Base-by-base conservation (phyloP, 2,329 filamentous ascomycete species). In the Pestalotiopsis sp. region DNA sequence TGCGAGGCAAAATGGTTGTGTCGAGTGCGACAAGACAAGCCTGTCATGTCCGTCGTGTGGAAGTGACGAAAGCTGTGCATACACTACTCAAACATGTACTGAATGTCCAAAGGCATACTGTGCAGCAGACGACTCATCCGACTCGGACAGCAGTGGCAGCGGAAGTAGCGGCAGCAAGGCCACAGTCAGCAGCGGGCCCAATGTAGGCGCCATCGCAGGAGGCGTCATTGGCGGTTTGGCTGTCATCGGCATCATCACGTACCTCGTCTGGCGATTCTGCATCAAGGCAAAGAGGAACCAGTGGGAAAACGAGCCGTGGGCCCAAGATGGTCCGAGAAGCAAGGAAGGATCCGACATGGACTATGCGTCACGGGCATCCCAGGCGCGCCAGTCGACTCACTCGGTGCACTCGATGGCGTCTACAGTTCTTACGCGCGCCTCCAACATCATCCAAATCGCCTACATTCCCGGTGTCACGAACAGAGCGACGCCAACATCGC, bases 391-490 rank as follows among this genome's bases (percentile, higher is more conserved):
- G 67, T 96, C 95, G 12, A 93, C 93, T 59, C 90, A 96, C 78
- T 93, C 93, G n/a, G 91, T 95, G 67, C 89, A 92, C 76, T 98
- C 95, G 13, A 94, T 99, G 78, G 96, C 96, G 17, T 98, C 95
- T 11, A 98, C 95, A 31, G 94, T 98, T 69, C 88, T 98, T 70
- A 98, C 96, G 20, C 91, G 96, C 71, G 96, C 96, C 63, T 98
- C 96, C 76, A 99, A 99, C 84, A 95, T 99, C 78, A 99, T 99
- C 76, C 96, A 98, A 82, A 99, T 99, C 81, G 96, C 96, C 68
- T 99, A 98, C 80, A 98, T 99, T 73, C 96, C 96, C 14, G 96
- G 96, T 70, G 95, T 98, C 75, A 98, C 94, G 70, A 98, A 98
- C 82, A 90, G 95, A 73, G 94, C 95, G 13, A 91, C 91, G 7